Percentiles rank a stretch among this genome's conserved stretches.
These are phyloP conservation scores for Eucalyptus camaldulensis DNA, from an alignment of 345 rosid species.

Conservation along the genomic window DNA sequence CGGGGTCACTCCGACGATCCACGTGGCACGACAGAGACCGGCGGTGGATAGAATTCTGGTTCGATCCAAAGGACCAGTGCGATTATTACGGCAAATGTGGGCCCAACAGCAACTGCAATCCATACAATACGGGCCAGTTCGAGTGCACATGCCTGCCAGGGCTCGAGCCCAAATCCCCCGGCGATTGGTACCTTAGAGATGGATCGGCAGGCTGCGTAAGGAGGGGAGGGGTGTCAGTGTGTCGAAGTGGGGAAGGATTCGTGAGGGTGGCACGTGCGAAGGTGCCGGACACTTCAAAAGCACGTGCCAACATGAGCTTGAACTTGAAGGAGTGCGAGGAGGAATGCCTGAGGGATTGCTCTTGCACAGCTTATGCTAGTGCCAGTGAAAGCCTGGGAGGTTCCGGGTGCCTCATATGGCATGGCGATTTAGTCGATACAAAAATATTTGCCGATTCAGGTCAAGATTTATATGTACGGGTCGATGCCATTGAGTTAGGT, in stretches of 20 bases:
- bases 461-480: constrained; percentile 38
- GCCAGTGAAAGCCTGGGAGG: constrained; percentile 23
- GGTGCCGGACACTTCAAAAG: constrained; percentile 34
- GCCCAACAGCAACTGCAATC: constrained; percentile 2
- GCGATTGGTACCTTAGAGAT: constrained; percentile 38
- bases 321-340: constrained; percentile 19
- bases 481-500: constrained; percentile 42
- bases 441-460: constrained; percentile 21
- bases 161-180: constrained; percentile 28
- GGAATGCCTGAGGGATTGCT: constrained; percentile 30
- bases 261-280: constrained; percentile 19
- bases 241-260: constrained; percentile 42
- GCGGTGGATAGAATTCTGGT: constrained; percentile 31
- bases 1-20: constrained; percentile 13
- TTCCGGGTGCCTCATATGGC: constrained; percentile 49
- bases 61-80: constrained; percentile 44
- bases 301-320: constrained; percentile 21
- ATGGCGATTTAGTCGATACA: constrained; percentile 24
- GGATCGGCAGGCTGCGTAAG: constrained; percentile 35
- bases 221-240: not conserved
- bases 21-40: constrained; percentile 26
- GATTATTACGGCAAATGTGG: constrained; percentile 55
- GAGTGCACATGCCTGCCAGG: constrained; percentile 56
- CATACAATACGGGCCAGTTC: constrained; percentile 1
- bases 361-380: constrained; percentile 42